These are phyloP conservation scores for Solanum neorickii DNA, from an alignment of 257 asterid species.

Conservation along the genomic window DNA sequence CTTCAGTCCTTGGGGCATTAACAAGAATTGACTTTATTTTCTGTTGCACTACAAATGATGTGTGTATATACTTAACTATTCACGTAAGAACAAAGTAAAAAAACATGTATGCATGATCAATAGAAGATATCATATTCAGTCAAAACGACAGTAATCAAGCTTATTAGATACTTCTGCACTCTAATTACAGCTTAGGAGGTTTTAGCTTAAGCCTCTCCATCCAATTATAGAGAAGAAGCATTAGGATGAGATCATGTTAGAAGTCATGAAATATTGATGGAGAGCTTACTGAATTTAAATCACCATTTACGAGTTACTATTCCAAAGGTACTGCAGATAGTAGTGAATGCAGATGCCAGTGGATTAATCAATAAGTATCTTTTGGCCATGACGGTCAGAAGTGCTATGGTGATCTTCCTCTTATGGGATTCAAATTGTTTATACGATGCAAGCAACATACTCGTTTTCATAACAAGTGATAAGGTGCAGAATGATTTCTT, in stretches of 20 bases:
- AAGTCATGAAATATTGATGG: neutral
- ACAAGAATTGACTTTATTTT: neutral
- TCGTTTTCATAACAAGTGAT: neutral
- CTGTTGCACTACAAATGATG: neutral
- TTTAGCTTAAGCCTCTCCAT: neutral
- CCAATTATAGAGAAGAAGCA: neutral
- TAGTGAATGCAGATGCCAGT: neutral
- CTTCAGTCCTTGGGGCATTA: conserved; percentile 31
- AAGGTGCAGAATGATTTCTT: neutral
- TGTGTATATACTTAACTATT: neutral
- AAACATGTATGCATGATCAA: neutral
- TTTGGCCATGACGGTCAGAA: neutral
- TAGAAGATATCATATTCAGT: neutral
- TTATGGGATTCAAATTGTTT: neutral
- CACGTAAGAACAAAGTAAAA: neutral
- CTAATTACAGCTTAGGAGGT: neutral
- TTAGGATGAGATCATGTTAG: neutral
- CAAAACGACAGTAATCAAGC: neutral
- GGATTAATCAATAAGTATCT: neutral
- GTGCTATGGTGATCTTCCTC: neutral
- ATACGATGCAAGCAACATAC: neutral
- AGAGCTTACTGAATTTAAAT: neutral
- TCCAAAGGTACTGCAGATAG: neutral
- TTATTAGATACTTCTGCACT: neutral
- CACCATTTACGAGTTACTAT: neutral